Conservation (phyloP, 805 yeast genomes). For the Pichia sporocuriosa region DNA sequence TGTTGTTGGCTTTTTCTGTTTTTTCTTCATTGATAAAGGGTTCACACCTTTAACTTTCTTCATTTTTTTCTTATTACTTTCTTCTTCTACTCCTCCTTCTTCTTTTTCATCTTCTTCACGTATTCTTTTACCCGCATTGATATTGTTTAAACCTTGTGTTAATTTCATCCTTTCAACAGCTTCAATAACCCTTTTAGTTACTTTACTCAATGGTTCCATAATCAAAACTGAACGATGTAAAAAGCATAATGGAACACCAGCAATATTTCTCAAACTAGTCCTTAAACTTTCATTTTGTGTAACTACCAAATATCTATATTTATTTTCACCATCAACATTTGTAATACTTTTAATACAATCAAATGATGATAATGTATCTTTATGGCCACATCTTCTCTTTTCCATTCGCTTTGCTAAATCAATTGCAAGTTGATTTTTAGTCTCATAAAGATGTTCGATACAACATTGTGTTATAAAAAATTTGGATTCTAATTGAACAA, state of each 20-base stretch:
- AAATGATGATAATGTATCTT: conserved; percentile 42
- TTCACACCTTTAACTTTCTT: conserved; percentile 70
- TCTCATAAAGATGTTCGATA: conserved; percentile 73
- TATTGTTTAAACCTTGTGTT: conserved; percentile 70
- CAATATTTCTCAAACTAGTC: conserved; percentile 59
- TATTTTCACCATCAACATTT: conserved; percentile 66
- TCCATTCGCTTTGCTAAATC: conserved; percentile 77
- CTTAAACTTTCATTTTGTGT: conserved; percentile 72
- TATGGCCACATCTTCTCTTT: conserved; percentile 88
- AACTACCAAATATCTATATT: conserved; percentile 87
- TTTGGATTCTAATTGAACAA: conserved; percentile 79
- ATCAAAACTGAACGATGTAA: conserved; percentile 91
- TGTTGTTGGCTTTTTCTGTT: conserved; percentile 30
- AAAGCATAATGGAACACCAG: conserved; percentile 86
- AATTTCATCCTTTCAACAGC: conserved; percentile 61
- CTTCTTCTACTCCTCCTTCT: conserved; percentile 14
- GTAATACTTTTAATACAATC: conserved; percentile 76
- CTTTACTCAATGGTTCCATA: conserved; percentile 85
- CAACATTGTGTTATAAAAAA: conserved; percentile 95
- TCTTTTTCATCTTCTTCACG: conserved; percentile 18
- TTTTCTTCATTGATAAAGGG: conserved; percentile 84
- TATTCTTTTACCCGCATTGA: conserved; percentile 39
- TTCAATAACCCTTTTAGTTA: conserved; percentile 46
- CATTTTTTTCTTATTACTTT: conserved; percentile 12
- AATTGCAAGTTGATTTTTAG: conserved; percentile 69